Percentiles rank a stretch among this genome's conserved stretches.
Conservation (phyloP, 345 rosid genomes). For the Eucalyptus victrix region DNA sequence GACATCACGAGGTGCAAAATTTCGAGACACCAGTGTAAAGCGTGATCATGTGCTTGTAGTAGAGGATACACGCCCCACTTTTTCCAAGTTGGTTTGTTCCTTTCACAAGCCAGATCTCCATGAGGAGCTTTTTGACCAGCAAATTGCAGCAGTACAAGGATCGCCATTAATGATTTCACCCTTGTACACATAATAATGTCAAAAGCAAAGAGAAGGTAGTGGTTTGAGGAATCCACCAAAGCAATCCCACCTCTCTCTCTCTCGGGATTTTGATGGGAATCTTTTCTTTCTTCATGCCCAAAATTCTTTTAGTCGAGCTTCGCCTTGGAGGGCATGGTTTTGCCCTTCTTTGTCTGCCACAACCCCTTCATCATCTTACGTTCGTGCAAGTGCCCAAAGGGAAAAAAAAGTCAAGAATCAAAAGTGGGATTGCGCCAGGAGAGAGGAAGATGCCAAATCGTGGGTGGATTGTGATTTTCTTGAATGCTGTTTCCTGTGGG, state of each 20-base stretch:
- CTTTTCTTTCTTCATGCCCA: not conserved
- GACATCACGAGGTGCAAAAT: not conserved
- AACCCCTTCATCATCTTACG: not conserved
- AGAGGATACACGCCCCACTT: not conserved
- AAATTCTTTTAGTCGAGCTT: not conserved
- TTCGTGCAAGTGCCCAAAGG: not conserved
- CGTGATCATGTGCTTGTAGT: not conserved
- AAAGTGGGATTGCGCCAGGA: not conserved
- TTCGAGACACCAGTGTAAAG: not conserved
- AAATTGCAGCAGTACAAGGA: not conserved
- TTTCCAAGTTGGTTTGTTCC: not conserved
- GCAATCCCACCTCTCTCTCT: not conserved
- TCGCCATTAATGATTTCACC: not conserved
- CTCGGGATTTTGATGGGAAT: not conserved
- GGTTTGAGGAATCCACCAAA: not conserved
- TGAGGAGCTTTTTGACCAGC: not conserved
- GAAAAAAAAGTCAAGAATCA: not conserved
- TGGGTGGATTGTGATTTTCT: not conserved
- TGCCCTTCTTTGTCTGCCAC: not conserved
- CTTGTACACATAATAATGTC: not conserved
- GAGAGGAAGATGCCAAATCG: not conserved
- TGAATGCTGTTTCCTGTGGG: not conserved
- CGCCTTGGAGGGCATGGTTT: not conserved
- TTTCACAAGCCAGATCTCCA: not conserved
- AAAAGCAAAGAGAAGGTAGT: not conserved